Evolutionary conservation across 2,329 filamentous ascomycete species (phyloP).

Genomic region (Pyrenochaeta sp.): DNA sequence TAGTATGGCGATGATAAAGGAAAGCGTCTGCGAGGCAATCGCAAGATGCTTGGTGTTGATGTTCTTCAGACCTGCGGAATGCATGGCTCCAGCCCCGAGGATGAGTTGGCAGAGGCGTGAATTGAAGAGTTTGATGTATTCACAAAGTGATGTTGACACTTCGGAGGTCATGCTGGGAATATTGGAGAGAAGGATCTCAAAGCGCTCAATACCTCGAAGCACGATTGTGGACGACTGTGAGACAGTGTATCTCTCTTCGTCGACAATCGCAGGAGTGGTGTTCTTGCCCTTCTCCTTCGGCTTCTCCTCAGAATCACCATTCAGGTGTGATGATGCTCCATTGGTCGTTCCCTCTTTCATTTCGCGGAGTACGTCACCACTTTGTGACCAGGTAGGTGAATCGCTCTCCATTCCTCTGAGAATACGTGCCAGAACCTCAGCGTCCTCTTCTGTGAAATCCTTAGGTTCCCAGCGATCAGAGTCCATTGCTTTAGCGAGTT

Average conservation of each 20-base stretch:
- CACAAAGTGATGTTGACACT: conserved; percentile 78
- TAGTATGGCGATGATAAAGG: conserved; percentile 85
- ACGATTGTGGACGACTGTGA: conserved; percentile 84
- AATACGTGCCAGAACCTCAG: conserved; percentile 67
- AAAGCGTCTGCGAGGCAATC: conserved; percentile 85
- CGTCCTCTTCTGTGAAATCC: conserved; percentile 73
- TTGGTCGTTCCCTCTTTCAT: conserved; percentile 31
- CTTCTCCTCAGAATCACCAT: conserved; percentile 41
- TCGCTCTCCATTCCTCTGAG: conserved; percentile 75
- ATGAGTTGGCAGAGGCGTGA: conserved; percentile 96
- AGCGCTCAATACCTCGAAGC: conserved; percentile 80
- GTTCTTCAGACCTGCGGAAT: conserved; percentile 88
- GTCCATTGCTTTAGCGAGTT: conserved; percentile 78
- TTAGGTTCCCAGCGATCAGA: conserved; percentile 80
- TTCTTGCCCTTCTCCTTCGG: conserved; percentile 55
- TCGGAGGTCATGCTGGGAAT: conserved; percentile 91
- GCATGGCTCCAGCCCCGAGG: conserved; percentile 88
- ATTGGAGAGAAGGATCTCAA: conserved; percentile 80
- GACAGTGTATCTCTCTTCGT: conserved; percentile 84
- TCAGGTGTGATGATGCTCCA: conserved; percentile 31
- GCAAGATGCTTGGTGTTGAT: conserved; percentile 92
- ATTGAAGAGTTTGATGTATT: conserved; percentile 93
- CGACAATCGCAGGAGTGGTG: conserved; percentile 71
- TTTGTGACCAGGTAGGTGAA: conserved; percentile 69
- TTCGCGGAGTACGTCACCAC: conserved; percentile 52